Conservation (phyloP, 352 stramenopile genomes). For the Globisporangium solare region DNA sequence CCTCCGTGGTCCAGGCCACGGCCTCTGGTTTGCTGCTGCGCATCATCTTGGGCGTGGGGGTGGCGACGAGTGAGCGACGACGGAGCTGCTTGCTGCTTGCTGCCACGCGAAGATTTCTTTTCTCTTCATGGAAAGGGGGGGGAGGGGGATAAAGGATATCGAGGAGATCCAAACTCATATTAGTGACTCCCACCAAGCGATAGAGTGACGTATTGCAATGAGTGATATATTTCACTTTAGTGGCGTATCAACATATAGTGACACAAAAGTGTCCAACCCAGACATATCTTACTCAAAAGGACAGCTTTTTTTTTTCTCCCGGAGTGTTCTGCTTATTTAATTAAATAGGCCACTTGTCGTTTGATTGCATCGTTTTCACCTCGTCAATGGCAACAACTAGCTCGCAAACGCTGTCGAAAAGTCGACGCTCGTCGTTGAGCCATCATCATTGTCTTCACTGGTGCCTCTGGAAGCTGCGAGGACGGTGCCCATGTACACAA, state of each 20-base stretch:
- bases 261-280: no score
- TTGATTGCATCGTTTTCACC: no score
- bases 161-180: not conserved
- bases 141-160: not conserved
- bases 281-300: no score
- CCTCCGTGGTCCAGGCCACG: constrained; percentile 63
- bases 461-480: not conserved
- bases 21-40: constrained; percentile 37
- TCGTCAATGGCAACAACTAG: not conserved
- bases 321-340: no score
- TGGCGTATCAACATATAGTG: no score
- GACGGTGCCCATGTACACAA: constrained; percentile 25
- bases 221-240: no score
- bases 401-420: not conserved
- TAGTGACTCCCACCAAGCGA: not conserved
- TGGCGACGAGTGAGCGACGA: not conserved
- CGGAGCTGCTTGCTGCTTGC: not conserved
- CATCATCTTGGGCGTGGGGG: constrained; percentile 4
- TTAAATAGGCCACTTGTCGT: no score
- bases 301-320: no score
- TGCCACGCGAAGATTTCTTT: not conserved
- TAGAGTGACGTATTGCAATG: not conserved
- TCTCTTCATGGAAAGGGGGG: not conserved
- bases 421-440: not conserved
- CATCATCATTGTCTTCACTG: not conserved